Evolutionary conservation across 305 asterid species (phyloP), one percentile per base, ranked within the genome.

Genomic region (Fraxinus angustifolia): DNA sequence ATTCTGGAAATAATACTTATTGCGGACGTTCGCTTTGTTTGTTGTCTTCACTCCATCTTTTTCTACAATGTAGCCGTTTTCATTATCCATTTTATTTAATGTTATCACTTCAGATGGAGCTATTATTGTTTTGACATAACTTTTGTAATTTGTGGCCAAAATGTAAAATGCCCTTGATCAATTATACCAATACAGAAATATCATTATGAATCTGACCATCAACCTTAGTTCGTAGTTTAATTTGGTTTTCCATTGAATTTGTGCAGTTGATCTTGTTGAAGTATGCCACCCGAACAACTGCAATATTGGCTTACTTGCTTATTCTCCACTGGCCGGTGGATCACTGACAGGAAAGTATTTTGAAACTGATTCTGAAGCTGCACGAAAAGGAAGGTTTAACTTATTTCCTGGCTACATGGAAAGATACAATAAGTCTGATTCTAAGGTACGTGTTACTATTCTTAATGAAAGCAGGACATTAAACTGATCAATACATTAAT

Each of bases 401-500:
- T 88, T 93, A 78, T 95, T 92, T 79, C 97, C 97, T 0, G 94
- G 98, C 62, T 95, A 92, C 90, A 95, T 95, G 98, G 97, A 92
- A 80, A 90, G 99, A 92, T 95, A 92, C 93, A 91, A 88, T 34
- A 89, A 83, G 81, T 95, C 98, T 17, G 77, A 87, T 40, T 78
- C 97, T 73, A 91, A 91, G 92, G 99, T 93, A 88, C 50, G 72
- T 75, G 50, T 82, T 58, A 16, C 75, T 75, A 6, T 62, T 62
- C 71, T 62, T 62, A 62, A 21, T 60, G 71, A 53, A 8, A 19
- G 8, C 70, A 48, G 12, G 21, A 30, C 19, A 30, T 74, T 6
- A 33, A 8, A 76, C n/a, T 40, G 35, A 33, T 68, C 6, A 38
- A 36, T 75, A 45, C 42, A n/a, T 73, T 17, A n/a, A 38, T 48